A percentile compares a stretch with the other conserved stretches of the same genome.
phyloP scores from a whole-genome alignment of 768 basidiomycete genomes.

The Boletus rubroflammeus region DNA sequence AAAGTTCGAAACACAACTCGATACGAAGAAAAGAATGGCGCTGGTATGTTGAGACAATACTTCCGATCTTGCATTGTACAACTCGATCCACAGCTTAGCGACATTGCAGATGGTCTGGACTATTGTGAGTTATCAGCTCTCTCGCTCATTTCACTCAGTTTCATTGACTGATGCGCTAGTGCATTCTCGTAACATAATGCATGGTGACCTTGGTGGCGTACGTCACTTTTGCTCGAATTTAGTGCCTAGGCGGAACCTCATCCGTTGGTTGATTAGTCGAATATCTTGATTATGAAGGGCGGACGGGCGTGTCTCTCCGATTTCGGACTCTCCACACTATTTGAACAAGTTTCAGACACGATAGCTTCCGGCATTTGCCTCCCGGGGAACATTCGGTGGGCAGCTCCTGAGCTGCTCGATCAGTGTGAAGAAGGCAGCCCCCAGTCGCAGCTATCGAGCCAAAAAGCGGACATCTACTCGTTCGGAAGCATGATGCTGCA shows the following conservation, averaged over 20 bases:
- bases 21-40: slow-evolving; percentile 13
- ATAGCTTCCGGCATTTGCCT: slow-evolving; percentile 2
- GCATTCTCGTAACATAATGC: slow-evolving; percentile 26
- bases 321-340: slow-evolving; percentile 29
- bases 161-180: slow-evolving; percentile 11
- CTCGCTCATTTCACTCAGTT: not conserved
- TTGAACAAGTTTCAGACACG: slow-evolving; percentile 8
- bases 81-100: slow-evolving; percentile 17
- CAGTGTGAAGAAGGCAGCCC: not conserved
- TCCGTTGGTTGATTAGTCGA: slow-evolving; percentile 8
- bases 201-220: slow-evolving; percentile 41
- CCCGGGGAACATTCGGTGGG: slow-evolving; percentile 29
- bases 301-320: slow-evolving; percentile 26
- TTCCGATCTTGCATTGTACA: not conserved
- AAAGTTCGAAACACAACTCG: slow-evolving; percentile 1
- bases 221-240: not conserved
- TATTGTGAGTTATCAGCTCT: slow-evolving; percentile 12
- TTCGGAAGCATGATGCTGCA: slow-evolving; percentile 30
- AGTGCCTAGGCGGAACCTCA: not conserved
- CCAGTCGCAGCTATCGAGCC: slow-evolving; percentile 6
- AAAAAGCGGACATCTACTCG: slow-evolving; percentile 26
- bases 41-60: slow-evolving; percentile 10
- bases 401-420: slow-evolving; percentile 26
- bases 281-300: slow-evolving; percentile 15
- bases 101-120: slow-evolving; percentile 22